phyloP scores from a whole-genome alignment of 1,284 basidiomycete species.

The Entoloma clypeatum region DNA sequence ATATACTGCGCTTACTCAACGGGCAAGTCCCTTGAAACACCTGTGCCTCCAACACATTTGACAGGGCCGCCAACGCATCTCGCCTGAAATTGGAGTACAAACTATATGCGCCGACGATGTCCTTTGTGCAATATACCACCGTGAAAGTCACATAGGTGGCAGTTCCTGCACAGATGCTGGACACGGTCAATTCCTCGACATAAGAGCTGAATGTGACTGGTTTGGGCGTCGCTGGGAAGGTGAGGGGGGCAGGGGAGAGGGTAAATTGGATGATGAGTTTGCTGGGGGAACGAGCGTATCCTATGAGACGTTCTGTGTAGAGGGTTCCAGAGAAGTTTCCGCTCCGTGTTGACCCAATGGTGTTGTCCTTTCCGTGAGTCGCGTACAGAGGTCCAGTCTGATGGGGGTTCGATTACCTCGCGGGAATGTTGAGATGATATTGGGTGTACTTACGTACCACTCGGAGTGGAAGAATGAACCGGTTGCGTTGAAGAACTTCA shows the following conservation, averaged over 20 bases:
- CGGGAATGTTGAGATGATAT: background rate
- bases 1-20: no score
- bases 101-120: background rate
- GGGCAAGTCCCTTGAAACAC: constrained; percentile 10
- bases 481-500: constrained; percentile 4
- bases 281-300: background rate
- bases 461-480: constrained; percentile 9
- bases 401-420: background rate
- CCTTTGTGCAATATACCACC: constrained; percentile 7
- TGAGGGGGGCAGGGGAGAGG: background rate
- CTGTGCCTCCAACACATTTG: constrained; percentile 3
- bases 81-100: background rate
- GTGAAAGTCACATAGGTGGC: constrained; percentile 4
- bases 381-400: constrained; percentile 4
- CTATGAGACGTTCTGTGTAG: constrained; percentile 7
- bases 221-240: background rate
- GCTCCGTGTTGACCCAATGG: constrained; percentile 4
- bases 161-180: constrained; percentile 12
- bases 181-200: constrained; percentile 4
- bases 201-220: background rate
- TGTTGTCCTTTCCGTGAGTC: constrained; percentile 10
- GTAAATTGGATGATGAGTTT: constrained; percentile 1
- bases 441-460: constrained; percentile 13
- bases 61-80: background rate
- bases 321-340: background rate